Base-by-base conservation (phyloP, 768 basidiomycete genomes). In the Lactarius sp. region DNA sequence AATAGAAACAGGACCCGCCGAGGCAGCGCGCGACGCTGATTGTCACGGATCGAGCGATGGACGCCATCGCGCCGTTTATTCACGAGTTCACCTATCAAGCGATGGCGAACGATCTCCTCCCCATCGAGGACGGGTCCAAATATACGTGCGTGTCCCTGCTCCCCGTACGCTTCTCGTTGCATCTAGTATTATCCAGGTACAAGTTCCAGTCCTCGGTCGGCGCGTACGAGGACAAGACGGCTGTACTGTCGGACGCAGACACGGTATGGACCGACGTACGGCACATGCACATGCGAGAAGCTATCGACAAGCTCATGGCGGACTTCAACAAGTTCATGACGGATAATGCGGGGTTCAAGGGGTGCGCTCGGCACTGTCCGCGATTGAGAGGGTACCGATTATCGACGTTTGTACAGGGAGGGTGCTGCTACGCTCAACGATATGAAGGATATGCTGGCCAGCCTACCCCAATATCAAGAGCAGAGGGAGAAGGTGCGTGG, bases 11-110 rank as follows among this genome's bases (percentile, higher is more conserved):
- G 73, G 76, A 71, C 61, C 9, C 53, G 14, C 72, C 6, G 69
- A 77, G 94, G 64, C 87, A 89, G 13, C 85, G 89, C 61, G 86
- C 83, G 4, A 90, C 92, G 16, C 77, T 98, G 44, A 81, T 98
- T 71, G 88, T 99, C 64, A 95, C 94, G 5, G 97, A 99, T 75
- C 86, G 97, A n/a, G 83, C 94, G 4, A 93, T 99, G 88, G 97
- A 99, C 74, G 86, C 87, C 69, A 71, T 90, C 31, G 88, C 93
- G 2, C 97, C 97, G 1, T 83, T 98, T 64, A 73, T 97, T 41
- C 97, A 99, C 73, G 97, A 98, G 71, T 99, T 99, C 72, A 98
- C 96, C 22, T 99, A 98, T 74, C 97, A 98, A 75, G 96, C 97
- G 0, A 99, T 99, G 97, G 90, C 89, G 54, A 94, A 94, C 69